These are phyloP conservation scores for Fusarium brachygibbosum DNA, from an alignment of 2,329 filamentous ascomycete genomes.

Conservation along the genomic window DNA sequence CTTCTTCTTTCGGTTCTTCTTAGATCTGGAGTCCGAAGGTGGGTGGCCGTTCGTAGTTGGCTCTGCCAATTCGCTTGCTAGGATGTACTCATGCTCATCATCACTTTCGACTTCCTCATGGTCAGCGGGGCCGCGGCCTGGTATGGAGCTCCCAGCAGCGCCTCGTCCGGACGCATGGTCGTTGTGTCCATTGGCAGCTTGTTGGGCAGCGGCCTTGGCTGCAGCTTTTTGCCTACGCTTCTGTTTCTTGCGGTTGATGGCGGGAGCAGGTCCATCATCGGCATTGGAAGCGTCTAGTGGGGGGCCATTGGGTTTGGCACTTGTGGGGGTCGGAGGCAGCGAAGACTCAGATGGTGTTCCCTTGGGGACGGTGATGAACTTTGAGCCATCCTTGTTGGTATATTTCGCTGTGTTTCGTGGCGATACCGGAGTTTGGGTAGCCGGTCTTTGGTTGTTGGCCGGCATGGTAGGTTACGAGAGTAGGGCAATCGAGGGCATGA, in stretches of 20 bases:
- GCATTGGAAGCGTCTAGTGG: slow-evolving; percentile 44
- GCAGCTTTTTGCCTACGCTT: slow-evolving; percentile 91
- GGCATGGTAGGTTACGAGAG: slow-evolving; percentile 61
- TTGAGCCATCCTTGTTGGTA: slow-evolving; percentile 77
- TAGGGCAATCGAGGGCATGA: slow-evolving; percentile 56
- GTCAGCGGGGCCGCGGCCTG: slow-evolving; percentile 52
- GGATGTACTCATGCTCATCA: slow-evolving; percentile 63
- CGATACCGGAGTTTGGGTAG: slow-evolving; percentile 64
- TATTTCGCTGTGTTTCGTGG: slow-evolving; percentile 71
- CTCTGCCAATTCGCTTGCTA: slow-evolving; percentile 53
- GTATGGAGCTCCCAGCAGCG: slow-evolving; percentile 41
- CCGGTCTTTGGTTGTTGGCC: slow-evolving; percentile 66
- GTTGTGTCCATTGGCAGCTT: slow-evolving; percentile 58
- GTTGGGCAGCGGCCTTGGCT: slow-evolving; percentile 69
- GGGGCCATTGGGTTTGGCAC: slow-evolving; percentile 55
- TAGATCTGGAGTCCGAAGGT: slow-evolving; percentile 58
- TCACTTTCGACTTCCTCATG: slow-evolving; percentile 70
- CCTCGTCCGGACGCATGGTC: slow-evolving; percentile 49
- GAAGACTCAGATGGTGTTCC: slow-evolving; percentile 65
- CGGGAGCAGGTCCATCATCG: slow-evolving; percentile 56
- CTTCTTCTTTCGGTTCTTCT: slow-evolving; percentile 79
- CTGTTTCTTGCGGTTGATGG: slow-evolving; percentile 93
- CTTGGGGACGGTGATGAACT: slow-evolving; percentile 76
- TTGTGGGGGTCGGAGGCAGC: slow-evolving; percentile 65
- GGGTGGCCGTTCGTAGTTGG: slow-evolving; percentile 51